phyloP scores from a whole-genome alignment of 441 rosid species.

The Eutrema salsugineum region DNA sequence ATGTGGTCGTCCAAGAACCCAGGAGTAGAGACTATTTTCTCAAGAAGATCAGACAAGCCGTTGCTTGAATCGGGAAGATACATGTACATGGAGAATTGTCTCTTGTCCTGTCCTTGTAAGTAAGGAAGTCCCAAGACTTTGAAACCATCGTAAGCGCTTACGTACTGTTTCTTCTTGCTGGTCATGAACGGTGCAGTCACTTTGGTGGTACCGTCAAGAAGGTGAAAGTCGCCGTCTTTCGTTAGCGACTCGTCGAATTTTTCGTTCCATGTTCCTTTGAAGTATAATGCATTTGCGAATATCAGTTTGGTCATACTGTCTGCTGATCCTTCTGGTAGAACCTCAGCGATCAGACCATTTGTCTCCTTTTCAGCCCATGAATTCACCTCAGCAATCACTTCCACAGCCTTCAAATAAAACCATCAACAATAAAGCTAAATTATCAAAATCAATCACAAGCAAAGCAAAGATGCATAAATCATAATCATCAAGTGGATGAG shows the following conservation, averaged over 20 bases:
- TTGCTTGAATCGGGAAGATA: slow-evolving; percentile 67
- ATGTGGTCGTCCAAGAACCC: slow-evolving; percentile 58
- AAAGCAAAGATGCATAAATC: neutral
- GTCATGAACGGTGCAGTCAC: slow-evolving; percentile 72
- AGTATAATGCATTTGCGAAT: slow-evolving; percentile 76
- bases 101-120: slow-evolving; percentile 58
- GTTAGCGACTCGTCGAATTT: slow-evolving; percentile 59
- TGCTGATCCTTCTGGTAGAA: slow-evolving; percentile 66
- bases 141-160: slow-evolving; percentile 49
- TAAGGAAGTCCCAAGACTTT: slow-evolving; percentile 80
- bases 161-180: slow-evolving; percentile 55
- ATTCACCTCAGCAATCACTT: slow-evolving; percentile 60
- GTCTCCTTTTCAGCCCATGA: slow-evolving; percentile 77
- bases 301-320: slow-evolving; percentile 54
- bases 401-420: slow-evolving; percentile 51
- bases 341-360: slow-evolving; percentile 61
- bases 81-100: slow-evolving; percentile 70
- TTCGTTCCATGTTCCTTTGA: slow-evolving; percentile 80
- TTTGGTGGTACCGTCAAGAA: slow-evolving; percentile 43
- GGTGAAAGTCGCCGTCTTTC: slow-evolving; percentile 60
- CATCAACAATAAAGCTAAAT: slow-evolving; percentile 9
- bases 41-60: slow-evolving; percentile 53
- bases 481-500: no score
- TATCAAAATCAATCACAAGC: neutral
- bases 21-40: slow-evolving; percentile 44